These are phyloP conservation scores for Neofusicoccum sp. DNA, from an alignment of 2,329 filamentous ascomycete species.

Conservation along the genomic window DNA sequence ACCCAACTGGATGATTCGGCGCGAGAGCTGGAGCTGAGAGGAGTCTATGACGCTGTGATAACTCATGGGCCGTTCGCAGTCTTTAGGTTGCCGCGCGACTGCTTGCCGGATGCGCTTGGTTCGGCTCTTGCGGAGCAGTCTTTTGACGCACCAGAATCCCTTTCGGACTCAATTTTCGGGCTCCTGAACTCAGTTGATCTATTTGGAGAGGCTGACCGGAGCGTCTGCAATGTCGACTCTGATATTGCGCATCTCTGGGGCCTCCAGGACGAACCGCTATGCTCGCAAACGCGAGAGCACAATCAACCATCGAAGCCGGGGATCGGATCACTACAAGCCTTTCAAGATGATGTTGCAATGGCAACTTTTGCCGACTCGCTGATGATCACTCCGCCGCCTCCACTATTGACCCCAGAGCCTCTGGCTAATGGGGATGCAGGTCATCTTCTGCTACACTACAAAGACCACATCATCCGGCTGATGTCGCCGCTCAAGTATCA, in stretches of 20 bases:
- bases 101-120: neutral
- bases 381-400: neutral
- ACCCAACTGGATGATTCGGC: neutral
- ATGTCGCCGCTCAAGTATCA: slow-evolving; percentile 25
- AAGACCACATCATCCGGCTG: slow-evolving; percentile 13
- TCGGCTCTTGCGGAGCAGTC: neutral
- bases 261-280: neutral
- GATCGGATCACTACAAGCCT: too few species aligned
- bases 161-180: too few species aligned
- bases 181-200: too few species aligned
- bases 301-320: too few species aligned
- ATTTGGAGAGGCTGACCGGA: too few species aligned
- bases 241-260: neutral
- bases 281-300: too few species aligned
- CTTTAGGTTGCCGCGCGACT: neutral
- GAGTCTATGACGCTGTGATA: neutral
- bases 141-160: neutral
- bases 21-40: neutral
- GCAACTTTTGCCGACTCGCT: neutral
- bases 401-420: neutral
- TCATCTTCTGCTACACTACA: slow-evolving; percentile 26
- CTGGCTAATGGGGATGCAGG: neutral
- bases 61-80: neutral
- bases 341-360: neutral
- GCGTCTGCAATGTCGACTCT: neutral